These are phyloP conservation scores for Epichloe bromicola DNA, from an alignment of 2,329 filamentous ascomycete species.

Conservation along the genomic window DNA sequence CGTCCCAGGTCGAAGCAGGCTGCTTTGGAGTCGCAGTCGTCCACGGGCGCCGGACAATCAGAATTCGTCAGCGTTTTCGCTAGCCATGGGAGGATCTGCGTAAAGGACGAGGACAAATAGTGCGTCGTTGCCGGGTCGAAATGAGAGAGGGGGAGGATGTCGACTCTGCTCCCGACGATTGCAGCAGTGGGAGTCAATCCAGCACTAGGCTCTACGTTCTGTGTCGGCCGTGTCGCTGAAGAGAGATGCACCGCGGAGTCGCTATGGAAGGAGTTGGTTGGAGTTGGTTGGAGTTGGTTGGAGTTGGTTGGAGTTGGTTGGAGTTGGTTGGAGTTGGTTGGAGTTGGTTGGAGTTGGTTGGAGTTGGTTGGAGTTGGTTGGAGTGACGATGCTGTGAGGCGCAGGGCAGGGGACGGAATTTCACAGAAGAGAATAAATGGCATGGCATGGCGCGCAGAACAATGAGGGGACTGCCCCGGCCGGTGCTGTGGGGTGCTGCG, in stretches of 20 bases:
- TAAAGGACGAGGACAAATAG: background rate
- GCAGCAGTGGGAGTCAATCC: background rate
- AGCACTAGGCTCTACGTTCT: background rate
- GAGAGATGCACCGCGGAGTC: background rate
- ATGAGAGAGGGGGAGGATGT: background rate
- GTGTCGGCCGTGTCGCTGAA: background rate
- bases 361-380: too few species aligned
- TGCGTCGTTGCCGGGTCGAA: background rate
- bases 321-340: too few species aligned
- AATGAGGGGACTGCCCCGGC: background rate
- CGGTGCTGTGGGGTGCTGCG: background rate
- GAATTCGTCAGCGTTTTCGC: background rate
- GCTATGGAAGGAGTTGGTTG: too few species aligned
- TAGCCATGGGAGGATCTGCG: constrained; percentile 1
- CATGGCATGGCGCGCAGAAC: too few species aligned
- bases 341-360: too few species aligned
- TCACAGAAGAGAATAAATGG: background rate
- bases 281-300: too few species aligned
- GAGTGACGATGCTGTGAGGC: background rate
- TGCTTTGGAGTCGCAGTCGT: constrained; percentile 1
- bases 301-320: too few species aligned
- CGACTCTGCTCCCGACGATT: background rate
- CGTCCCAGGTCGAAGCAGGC: background rate
- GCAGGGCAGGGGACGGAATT: too few species aligned
- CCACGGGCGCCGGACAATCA: background rate